Conservation (phyloP, 116 monocot genomes). For the Phalaenopsis hybrid region DNA sequence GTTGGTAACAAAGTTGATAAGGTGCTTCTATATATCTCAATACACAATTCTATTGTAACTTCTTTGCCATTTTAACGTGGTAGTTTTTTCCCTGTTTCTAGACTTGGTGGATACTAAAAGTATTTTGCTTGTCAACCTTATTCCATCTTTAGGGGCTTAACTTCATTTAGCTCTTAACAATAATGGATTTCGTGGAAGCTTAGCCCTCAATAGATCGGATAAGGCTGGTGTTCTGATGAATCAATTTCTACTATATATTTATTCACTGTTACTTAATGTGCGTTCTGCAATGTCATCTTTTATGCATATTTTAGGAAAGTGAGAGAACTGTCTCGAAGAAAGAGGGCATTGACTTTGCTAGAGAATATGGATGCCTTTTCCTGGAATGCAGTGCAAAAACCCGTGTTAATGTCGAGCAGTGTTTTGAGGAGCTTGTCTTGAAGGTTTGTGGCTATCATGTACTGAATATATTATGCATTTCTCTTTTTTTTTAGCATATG, state of each 20-base stretch:
- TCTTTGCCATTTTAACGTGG: too few relatives aligned
- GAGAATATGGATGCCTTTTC: slow-evolving; percentile 91
- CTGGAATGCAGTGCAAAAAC: slow-evolving; percentile 97
- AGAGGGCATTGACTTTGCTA: slow-evolving; percentile 95
- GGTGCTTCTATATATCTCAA: slow-evolving; percentile 26
- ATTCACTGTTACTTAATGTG: not conserved
- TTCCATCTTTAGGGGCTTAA: not conserved
- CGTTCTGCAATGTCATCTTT: not conserved
- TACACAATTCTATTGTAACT: not conserved
- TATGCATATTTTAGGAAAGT: slow-evolving; percentile 54
- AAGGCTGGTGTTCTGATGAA: not conserved
- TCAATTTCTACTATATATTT: not conserved
- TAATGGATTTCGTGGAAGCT: not conserved
- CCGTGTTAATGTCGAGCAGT: slow-evolving; percentile 80
- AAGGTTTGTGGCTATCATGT: slow-evolving; percentile 40
- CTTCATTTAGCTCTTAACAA: not conserved
- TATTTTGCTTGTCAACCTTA: not conserved
- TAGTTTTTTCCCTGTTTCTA: not conserved
- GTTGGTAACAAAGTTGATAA: slow-evolving; percentile 96
- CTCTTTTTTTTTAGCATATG: not conserved
- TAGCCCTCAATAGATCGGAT: not conserved
- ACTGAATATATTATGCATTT: not conserved
- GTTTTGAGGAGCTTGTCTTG: slow-evolving; percentile 96
- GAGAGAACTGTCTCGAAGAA: slow-evolving; percentile 91
- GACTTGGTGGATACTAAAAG: not conserved